phyloP scores from a whole-genome alignment of 225 moss, liverwort and hornwort genomes.

The Asterella californica region DNA sequence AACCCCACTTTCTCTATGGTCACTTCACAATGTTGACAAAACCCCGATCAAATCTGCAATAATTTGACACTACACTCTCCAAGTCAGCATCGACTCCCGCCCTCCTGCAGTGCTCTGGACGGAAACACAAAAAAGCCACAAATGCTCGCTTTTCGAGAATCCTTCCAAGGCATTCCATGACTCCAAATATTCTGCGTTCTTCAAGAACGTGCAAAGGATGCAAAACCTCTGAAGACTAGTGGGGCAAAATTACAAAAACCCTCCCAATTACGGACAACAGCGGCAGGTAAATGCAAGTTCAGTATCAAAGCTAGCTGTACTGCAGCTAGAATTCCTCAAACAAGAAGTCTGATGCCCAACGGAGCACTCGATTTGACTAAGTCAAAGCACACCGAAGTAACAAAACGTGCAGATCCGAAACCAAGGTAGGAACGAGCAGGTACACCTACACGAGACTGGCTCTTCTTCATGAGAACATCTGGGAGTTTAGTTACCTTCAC shows the following conservation, averaged over 20 bases:
- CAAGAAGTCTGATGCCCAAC: too few relatives aligned
- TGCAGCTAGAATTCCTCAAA: too few relatives aligned
- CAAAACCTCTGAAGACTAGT: too few relatives aligned
- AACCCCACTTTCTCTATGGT: not conserved
- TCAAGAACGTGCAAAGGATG: too few relatives aligned
- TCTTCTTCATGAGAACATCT: not conserved
- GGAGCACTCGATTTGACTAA: too few relatives aligned
- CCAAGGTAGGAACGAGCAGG: not conserved
- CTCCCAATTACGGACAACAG: too few relatives aligned
- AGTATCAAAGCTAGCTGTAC: too few relatives aligned
- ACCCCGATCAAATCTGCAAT: not conserved
- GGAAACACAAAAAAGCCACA: not conserved
- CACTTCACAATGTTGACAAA: not conserved
- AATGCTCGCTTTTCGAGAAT: not conserved
- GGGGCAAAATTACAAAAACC: too few relatives aligned
- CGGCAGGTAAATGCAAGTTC: too few relatives aligned
- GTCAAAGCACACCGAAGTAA: not conserved
- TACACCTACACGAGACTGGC: not conserved
- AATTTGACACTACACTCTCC: not conserved
- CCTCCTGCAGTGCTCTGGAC: not conserved
- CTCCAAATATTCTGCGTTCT: not conserved
- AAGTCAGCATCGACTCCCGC: not conserved
- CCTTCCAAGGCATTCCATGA: not conserved
- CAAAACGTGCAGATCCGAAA: not conserved
- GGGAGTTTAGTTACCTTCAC: slow-evolving; percentile 58